These are phyloP conservation scores for Berkeleyomyces rouxiae DNA, from an alignment of 2,329 filamentous ascomycete genomes.

Conservation along the genomic window DNA sequence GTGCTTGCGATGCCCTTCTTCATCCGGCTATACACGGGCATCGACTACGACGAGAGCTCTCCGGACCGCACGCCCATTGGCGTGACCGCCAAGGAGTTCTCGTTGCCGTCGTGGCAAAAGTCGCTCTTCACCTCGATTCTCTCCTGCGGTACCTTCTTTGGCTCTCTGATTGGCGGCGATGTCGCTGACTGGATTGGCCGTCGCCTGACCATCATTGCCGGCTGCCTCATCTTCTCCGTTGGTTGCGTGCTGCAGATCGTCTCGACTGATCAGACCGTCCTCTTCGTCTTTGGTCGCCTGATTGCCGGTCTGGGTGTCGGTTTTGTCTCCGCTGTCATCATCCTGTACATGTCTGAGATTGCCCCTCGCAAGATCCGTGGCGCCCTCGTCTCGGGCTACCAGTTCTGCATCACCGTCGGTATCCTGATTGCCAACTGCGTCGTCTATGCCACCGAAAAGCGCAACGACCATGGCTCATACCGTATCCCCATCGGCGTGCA, in stretches of 20 bases:
- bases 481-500: slow-evolving; percentile 69
- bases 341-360: slow-evolving; percentile 79
- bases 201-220: slow-evolving; percentile 53
- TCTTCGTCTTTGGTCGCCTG: slow-evolving; percentile 58
- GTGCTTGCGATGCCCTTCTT: slow-evolving; percentile 38
- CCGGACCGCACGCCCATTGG: slow-evolving; percentile 28
- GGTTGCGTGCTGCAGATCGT: slow-evolving; percentile 52
- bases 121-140: slow-evolving; percentile 58
- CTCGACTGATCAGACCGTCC: slow-evolving; percentile 27
- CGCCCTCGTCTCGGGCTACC: slow-evolving; percentile 65
- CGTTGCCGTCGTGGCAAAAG: slow-evolving; percentile 21
- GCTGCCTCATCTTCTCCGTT: slow-evolving; percentile 53
- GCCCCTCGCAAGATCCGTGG: slow-evolving; percentile 56
- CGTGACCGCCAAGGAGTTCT: slow-evolving; percentile 20
- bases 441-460: slow-evolving; percentile 52
- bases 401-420: slow-evolving; percentile 70
- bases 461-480: slow-evolving; percentile 48
- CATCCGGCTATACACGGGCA: slow-evolving; percentile 26
- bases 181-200: slow-evolving; percentile 60
- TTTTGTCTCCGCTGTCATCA: slow-evolving; percentile 65
- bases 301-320: slow-evolving; percentile 64
- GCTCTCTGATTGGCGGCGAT: slow-evolving; percentile 62
- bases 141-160: slow-evolving; percentile 62
- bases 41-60: slow-evolving; percentile 18
- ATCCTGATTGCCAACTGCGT: slow-evolving; percentile 59